These are phyloP conservation scores for Boletus sp. DNA, from an alignment of 768 basidiomycete genomes.

Conservation along the genomic window DNA sequence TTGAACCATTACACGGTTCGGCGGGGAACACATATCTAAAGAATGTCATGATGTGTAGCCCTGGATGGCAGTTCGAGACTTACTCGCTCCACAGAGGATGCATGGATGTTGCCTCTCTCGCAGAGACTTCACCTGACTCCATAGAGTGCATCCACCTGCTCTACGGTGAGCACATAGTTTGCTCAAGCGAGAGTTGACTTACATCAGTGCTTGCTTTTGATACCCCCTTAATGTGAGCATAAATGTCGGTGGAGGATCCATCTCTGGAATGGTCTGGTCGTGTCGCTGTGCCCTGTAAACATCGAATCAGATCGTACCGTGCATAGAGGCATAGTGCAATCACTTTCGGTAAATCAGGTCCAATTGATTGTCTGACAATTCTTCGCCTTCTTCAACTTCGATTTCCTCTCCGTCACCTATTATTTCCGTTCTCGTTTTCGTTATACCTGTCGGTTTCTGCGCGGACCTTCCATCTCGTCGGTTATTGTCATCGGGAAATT, in stretches of 20 bases:
- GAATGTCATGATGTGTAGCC: constrained; percentile 2
- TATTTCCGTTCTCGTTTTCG: constrained; percentile 58
- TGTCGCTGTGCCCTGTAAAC: constrained; percentile 73
- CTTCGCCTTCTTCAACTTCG: constrained; percentile 82
- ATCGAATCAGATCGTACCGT: constrained; percentile 3
- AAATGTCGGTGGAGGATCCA: constrained; percentile 81
- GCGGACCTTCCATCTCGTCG: constrained; percentile 40
- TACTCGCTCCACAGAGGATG: constrained; percentile 96
- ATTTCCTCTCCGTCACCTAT: constrained; percentile 80
- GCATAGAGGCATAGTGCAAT: not conserved
- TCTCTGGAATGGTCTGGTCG: constrained; percentile 72
- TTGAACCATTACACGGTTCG: constrained; percentile 54
- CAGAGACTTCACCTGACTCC: constrained; percentile 72
- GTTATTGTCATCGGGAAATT: constrained; percentile 32
- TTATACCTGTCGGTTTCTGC: constrained; percentile 35
- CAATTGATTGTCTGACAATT: constrained; percentile 77
- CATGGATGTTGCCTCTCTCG: constrained; percentile 69
- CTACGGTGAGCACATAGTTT: not conserved
- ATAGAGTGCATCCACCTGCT: constrained; percentile 88
- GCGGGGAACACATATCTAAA: constrained; percentile 72
- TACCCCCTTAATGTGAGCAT: constrained; percentile 75
- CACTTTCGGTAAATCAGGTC: constrained; percentile 84
- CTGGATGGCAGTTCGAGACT: constrained; percentile 23
- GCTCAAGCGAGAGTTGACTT: constrained; percentile 20
- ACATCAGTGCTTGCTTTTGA: constrained; percentile 91